These are phyloP conservation scores for Kodamaea alishanica DNA, from an alignment of 1,139 yeast genomes.

Conservation along the genomic window DNA sequence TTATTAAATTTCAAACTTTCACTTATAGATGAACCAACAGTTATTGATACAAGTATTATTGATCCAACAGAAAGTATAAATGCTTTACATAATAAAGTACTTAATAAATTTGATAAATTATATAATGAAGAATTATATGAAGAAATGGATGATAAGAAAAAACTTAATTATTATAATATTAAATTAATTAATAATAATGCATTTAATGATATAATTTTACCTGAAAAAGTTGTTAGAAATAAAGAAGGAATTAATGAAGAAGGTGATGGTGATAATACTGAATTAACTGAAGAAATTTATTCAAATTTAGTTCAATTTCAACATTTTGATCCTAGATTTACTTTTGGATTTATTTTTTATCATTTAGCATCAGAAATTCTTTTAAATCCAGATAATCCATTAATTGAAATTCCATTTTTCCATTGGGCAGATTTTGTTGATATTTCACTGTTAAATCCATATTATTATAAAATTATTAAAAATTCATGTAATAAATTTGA, in stretches of 20 bases:
- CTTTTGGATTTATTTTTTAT: slow-evolving; percentile 25
- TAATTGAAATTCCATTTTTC: slow-evolving; percentile 22
- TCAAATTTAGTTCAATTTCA: slow-evolving; percentile 13
- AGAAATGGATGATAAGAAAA: slow-evolving; percentile 4
- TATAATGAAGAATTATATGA: slow-evolving; percentile 5
- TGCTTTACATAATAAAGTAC: slow-evolving; percentile 6
- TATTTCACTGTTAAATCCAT: slow-evolving; percentile 23
- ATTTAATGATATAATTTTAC: slow-evolving; percentile 8
- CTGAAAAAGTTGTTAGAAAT: slow-evolving; percentile 1
- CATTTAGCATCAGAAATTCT: slow-evolving; percentile 13
- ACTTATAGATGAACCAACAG: slow-evolving; percentile 2
- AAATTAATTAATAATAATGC: slow-evolving; percentile 8
- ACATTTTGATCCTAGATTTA: slow-evolving; percentile 33
- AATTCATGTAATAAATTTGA: slow-evolving; percentile 22
- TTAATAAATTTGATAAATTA: slow-evolving; percentile 3
- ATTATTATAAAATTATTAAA: slow-evolving; percentile 16
- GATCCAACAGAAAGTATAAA: not conserved
- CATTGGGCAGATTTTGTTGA: slow-evolving; percentile 40
- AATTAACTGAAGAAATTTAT: not conserved
- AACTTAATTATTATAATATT: not conserved
- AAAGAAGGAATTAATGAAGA: slow-evolving; percentile 2
- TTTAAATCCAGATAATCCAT: slow-evolving; percentile 1
- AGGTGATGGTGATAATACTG: slow-evolving; percentile 7
- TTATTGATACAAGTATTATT: not conserved
- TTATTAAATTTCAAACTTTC: slow-evolving; percentile 3